phyloP scores from a whole-genome alignment of 2,329 filamentous ascomycete genomes.

The Cryoendolithus antarcticus region DNA sequence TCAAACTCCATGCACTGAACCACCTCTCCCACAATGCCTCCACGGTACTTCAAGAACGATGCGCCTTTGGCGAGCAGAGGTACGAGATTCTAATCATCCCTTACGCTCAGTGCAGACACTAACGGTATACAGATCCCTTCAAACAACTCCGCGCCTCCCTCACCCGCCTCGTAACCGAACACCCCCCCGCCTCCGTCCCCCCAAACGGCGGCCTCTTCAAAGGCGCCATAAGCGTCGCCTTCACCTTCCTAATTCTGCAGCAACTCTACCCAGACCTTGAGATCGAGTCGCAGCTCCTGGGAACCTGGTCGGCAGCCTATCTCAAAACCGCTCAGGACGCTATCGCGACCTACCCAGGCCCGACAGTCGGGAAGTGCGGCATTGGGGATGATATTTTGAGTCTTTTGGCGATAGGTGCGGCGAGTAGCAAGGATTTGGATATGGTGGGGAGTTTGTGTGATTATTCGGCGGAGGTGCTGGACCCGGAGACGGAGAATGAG shows the following conservation, averaged over 20 bases:
- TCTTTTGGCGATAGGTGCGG: conserved; percentile 37
- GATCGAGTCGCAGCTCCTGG: conserved; percentile 34
- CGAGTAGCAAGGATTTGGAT: conserved; percentile 36
- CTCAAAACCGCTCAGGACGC: conserved; percentile 37
- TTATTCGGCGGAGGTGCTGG: conserved; percentile 35
- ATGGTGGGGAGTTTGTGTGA: conserved; percentile 39
- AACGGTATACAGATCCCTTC: conserved; percentile 27
- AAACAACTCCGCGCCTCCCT: conserved; percentile 40
- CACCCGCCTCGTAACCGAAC: conserved; percentile 34
- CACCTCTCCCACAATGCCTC: conserved; percentile 3
- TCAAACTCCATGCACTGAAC: too few species aligned
- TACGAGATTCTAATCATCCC: conserved; percentile 3
- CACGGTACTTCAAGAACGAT: conserved; percentile 29
- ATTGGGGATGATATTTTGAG: conserved; percentile 39
- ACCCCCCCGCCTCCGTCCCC: conserved; percentile 33
- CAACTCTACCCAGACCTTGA: conserved; percentile 36
- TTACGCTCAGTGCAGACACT: neutral
- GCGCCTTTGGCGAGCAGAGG: conserved; percentile 24
- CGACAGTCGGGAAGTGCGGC: conserved; percentile 34
- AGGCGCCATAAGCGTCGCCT: conserved; percentile 38
- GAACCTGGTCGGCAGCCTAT: conserved; percentile 39
- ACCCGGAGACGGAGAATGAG: conserved; percentile 43
- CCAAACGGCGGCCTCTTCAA: conserved; percentile 39
- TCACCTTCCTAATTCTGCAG: conserved; percentile 38
- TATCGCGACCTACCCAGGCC: conserved; percentile 37